phyloP scores from a whole-genome alignment of 2,329 filamentous ascomycete species.

The Fusarium zealandicum region DNA sequence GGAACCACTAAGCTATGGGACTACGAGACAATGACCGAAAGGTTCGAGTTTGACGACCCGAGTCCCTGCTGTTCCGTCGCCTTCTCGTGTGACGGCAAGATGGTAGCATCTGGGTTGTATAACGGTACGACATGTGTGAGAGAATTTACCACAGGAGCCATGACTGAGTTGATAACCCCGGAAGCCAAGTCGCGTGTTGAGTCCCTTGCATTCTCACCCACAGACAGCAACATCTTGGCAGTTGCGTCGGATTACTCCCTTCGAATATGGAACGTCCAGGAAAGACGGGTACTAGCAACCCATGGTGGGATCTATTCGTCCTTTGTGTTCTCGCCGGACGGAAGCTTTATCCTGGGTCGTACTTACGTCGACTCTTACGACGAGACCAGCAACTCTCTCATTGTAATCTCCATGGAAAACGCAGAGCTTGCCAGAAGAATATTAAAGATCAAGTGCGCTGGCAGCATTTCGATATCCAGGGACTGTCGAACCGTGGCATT shows the following conservation, averaged over 20 bases:
- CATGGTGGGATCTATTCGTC: too few relatives aligned
- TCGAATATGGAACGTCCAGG: not conserved
- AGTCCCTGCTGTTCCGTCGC: not conserved
- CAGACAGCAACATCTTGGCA: not conserved
- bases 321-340: too few relatives aligned
- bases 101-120: not conserved
- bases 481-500: too few relatives aligned
- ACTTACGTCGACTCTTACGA: too few relatives aligned
- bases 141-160: not conserved
- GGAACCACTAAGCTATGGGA: slow-evolving; percentile 3
- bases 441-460: too few relatives aligned
- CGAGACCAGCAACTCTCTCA: too few relatives aligned
- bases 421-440: too few relatives aligned
- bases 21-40: not conserved
- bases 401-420: too few relatives aligned
- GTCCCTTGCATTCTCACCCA: not conserved
- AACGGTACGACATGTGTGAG: not conserved
- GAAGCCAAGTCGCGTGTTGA: too few relatives aligned
- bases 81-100: slow-evolving; percentile 1
- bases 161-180: not conserved
- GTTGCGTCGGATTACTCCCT: not conserved
- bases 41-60: not conserved
- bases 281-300: not conserved
- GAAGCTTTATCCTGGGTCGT: too few relatives aligned
- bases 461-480: too few relatives aligned